Base-by-base conservation (phyloP, 495 filamentous ascomycete genomes). In the Penicillium goetzii region DNA sequence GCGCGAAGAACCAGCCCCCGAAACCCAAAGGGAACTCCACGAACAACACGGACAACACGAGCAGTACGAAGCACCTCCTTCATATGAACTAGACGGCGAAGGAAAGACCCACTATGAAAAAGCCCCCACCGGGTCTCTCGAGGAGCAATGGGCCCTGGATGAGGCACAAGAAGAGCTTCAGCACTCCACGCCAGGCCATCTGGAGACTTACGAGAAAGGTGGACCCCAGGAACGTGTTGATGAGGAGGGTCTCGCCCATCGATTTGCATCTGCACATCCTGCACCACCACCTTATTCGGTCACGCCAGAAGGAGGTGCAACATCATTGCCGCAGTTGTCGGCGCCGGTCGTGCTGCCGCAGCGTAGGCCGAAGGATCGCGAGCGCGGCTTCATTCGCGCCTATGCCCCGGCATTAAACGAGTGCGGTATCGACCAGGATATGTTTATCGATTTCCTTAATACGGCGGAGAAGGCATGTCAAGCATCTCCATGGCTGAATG, bases 371-470 rank as follows among this genome's bases (percentile, higher is more conserved):
- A 68, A 68, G 59, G 56, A 62, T n/a, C 68, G 72, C 11, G 61
- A 70, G 21, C 72, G 72, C 28, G 72, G 70, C 19, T 75, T 76
- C 60, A 69, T 73, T 40, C 68, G 68, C 36, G 71, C 83, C 2
- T 87, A 87, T 73, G 80, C 85, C 0, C 85, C 84, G 0, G 72
- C 78, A 1, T 75, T 87, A 0, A 74, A 71, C 1, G 76, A 82
- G 6, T 80, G 74, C 43, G 84, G 79, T 0, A 80, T 88, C 64
- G 77, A 82, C 61, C 76, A 86, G 58, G 57, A 58, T 21, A 81
- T 77, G 17, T 88, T 85, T 62, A 60, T 87, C 3, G 74, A 82
- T n/a, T 88, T 89, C 60, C 67, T 88, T 12, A 74, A 68, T 33
- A 80, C 73, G 8, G 76, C 81, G 40, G 75, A 85, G 49, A 73